Base-by-base conservation (phyloP, 2,329 filamentous ascomycete species). In the Metarhizium brunneum region DNA sequence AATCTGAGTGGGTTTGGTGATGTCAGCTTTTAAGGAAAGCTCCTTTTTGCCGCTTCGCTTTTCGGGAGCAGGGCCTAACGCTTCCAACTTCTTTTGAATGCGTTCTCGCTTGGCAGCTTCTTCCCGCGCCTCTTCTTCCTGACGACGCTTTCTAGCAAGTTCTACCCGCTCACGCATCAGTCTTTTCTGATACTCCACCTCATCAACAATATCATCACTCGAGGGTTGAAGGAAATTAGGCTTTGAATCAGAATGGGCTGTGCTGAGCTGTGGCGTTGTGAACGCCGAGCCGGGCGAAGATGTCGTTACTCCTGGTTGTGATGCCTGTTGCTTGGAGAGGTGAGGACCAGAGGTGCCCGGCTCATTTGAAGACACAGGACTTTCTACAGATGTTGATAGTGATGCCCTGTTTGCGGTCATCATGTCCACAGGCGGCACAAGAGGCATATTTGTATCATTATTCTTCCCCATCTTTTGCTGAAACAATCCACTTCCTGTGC, bases 401-500 rank as follows among this genome's bases (percentile, higher is more conserved):
- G 82, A 82, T 30, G 72, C 71, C 58, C 79, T 72, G 20, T 78
- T 73, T 16, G 70, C 69, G 54, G 71, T 72, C 13, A 75, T 61
- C 29, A 76, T 59, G 6, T 82, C 78, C 2, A 69, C 64, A 2
- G 71, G 67, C 0, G 70, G 70, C 52, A 76, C 66, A 8, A 68
- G 59, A 47, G 49, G 49, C 14, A 48, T 11, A 16, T 13, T 30
- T 18, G 69, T 66, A 45, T 81, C 78, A 29, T 68, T 69, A 6
- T 69, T 69, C 60, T 76, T 79, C 42, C 68, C 68, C 40, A 74
- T 61, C 40, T 87, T 83, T 62, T 86, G 81, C 62, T 80, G 79
- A 60, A 85, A 82, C 42, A 82, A 79, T 58, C 87, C 86, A 68
- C 90, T 95, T 57, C 88, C 88, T 55, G 90, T 91, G 68, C 92